These are phyloP conservation scores for Fusarium miscanthi DNA, from an alignment of 2,329 filamentous ascomycete species.

Conservation along the genomic window DNA sequence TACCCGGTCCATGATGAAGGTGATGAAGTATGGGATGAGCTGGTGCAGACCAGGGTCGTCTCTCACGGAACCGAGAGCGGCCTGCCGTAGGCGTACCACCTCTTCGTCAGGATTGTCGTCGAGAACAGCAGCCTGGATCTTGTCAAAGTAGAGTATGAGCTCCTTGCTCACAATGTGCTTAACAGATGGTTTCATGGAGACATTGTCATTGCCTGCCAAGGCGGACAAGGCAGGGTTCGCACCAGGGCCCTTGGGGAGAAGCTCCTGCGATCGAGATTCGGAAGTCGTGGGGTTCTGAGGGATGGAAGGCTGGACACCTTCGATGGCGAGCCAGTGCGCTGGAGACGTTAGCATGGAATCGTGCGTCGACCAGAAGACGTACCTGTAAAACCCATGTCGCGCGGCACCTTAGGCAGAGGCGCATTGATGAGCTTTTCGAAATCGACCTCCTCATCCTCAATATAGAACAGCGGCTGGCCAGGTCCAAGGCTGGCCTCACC, in stretches of 20 bases:
- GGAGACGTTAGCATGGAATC: conserved; percentile 24
- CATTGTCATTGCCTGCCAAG: conserved; percentile 85
- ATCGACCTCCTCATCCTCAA: conserved; percentile 98
- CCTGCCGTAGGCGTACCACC: conserved; percentile 76
- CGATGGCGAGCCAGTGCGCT: conserved; percentile 98
- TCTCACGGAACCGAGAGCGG: conserved; percentile 85
- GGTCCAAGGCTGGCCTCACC: conserved; percentile 94
- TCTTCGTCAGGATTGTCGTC: conserved; percentile 88
- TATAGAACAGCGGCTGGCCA: conserved; percentile 94
- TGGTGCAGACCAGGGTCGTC: conserved; percentile 95
- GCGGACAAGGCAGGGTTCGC: conserved; percentile 85
- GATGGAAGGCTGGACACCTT: conserved; percentile 96
- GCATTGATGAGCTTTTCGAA: conserved; percentile 99
- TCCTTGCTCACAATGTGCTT: conserved; percentile 98
- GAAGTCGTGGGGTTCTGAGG: conserved; percentile 93
- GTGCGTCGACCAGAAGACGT: conserved; percentile 40
- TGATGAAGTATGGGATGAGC: conserved; percentile 94
- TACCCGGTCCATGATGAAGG: conserved; percentile 95
- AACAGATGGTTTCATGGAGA: conserved; percentile 87
- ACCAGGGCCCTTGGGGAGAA: conserved; percentile 89
- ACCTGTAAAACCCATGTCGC: conserved; percentile 94
- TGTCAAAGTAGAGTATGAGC: conserved; percentile 95
- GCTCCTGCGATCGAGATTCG: conserved; percentile 84
- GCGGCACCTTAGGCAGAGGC: conserved; percentile 90
- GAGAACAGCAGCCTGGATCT: conserved; percentile 87